Evolutionary conservation across 495 filamentous ascomycete species (phyloP), one percentile per base, ranked within the genome.

Genomic region (Parathielavia hyrcaniae): DNA sequence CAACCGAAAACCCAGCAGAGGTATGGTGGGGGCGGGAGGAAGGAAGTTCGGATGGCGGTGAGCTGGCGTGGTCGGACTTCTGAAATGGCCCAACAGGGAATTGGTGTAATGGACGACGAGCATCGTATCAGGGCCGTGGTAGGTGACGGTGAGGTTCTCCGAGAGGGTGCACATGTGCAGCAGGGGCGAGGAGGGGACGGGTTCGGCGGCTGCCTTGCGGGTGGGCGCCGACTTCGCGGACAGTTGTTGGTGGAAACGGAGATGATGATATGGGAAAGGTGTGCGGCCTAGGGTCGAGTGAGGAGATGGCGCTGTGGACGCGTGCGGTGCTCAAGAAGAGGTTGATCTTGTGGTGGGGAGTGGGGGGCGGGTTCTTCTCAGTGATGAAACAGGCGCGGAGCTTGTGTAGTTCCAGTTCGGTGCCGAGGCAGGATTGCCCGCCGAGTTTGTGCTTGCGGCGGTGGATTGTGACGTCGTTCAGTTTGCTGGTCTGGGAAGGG

Each of bases 361-460:
- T n/a, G 86, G 86, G 14, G 80, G 70, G 34, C 86, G 85, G n/a
- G n/a, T n/a, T 43, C 26, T 83, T 68, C 11, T 71, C 66, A 20
- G 87, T 86, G 43, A 90, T 69, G 5, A 88, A 71, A 69, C 83
- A 84, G 2, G 76, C 87, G 19, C 87, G 79, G 71, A 81, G 82
- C 16, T 73, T 75, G 13, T 72, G 72, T 20, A 85, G 73, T 51
- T 85, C 83, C 6, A 89, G 74, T 58, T 90, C 86, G 5, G 86
- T 86, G 0, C 86, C 89, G 0, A 86, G 86, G 1, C 89, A 67
- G 19, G 83, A 72, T 52, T 81, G 82, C 3, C 86, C 88, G 47
- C 86, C 87, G 36, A 89, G 74, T 58, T 89, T 89, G 61, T 79
- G 78, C 64, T 89, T 89, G 30, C 89, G 72, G 0, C 85, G 81